Evolutionary conservation across 2,329 filamentous ascomycete genomes (phyloP).

Genomic region (Aspergillus vadensis): DNA sequence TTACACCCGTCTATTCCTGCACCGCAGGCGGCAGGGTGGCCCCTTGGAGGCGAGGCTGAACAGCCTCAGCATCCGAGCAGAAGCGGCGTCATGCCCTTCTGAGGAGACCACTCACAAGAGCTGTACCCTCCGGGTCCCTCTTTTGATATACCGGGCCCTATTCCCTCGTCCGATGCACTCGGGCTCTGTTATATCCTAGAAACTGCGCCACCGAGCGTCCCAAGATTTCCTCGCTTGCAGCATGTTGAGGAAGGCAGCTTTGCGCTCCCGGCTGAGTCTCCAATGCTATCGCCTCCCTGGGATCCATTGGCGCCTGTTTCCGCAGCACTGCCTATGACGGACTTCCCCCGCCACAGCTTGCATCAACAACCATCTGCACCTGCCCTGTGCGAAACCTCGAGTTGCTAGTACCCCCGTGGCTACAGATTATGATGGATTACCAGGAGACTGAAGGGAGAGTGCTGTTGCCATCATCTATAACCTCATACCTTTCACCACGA

Average conservation of each 20-base stretch:
- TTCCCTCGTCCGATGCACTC: neutral
- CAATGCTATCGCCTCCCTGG: neutral
- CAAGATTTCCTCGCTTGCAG: neutral
- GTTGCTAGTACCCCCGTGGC: neutral
- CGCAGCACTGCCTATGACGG: neutral
- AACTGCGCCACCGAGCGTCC: neutral
- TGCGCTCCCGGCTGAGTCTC: neutral
- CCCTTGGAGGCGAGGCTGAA: no score
- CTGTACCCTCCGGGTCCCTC: no score
- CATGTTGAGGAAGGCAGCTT: neutral
- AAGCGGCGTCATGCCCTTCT: no score
- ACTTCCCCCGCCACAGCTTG: neutral
- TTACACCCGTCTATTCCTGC: no score
- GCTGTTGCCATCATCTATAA: no score
- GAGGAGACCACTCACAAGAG: no score
- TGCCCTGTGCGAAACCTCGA: neutral
- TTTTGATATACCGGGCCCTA: neutral
- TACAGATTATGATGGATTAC: no score
- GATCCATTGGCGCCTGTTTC: neutral
- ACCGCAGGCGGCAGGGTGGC: no score
- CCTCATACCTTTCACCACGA: no score
- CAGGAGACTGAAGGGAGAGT: no score
- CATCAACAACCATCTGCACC: neutral
- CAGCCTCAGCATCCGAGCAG: no score
- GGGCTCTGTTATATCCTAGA: neutral